Percentiles rank a stretch among this genome's conserved stretches.
Evolutionary conservation across 1,284 basidiomycete genomes (phyloP).

Genomic region (Athelia sp.): DNA sequence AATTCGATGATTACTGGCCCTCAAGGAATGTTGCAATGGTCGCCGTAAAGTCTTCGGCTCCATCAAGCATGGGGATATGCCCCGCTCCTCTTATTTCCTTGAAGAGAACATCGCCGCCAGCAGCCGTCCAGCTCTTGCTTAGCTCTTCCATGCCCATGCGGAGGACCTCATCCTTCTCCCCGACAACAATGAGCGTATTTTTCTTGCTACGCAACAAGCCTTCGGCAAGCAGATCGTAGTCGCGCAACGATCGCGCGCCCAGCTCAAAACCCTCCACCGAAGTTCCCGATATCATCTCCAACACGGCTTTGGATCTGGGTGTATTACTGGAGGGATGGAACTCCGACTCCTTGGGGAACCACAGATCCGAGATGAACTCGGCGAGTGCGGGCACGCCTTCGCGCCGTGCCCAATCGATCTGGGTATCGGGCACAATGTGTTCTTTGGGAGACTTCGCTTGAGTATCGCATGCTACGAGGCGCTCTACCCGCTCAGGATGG

Average conservation of each 20-base stretch:
- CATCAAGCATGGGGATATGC: slow-evolving; percentile 47
- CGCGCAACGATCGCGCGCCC: slow-evolving; percentile 37
- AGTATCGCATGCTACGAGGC: slow-evolving; percentile 44
- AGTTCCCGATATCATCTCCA: slow-evolving; percentile 32
- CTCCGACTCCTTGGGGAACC: slow-evolving; percentile 30
- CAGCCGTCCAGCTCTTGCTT: slow-evolving; percentile 25
- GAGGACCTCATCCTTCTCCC: slow-evolving; percentile 31
- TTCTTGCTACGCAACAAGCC: slow-evolving; percentile 22
- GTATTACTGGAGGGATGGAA: slow-evolving; percentile 1
- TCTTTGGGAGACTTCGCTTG: slow-evolving; percentile 38
- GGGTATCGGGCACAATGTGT: slow-evolving; percentile 28
- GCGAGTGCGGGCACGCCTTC: slow-evolving; percentile 37
- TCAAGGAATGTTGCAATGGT: slow-evolving; percentile 23
- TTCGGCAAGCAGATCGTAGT: slow-evolving; percentile 33
- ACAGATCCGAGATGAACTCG: slow-evolving; percentile 32
- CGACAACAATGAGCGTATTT: slow-evolving; percentile 35
- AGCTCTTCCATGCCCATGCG: slow-evolving; percentile 27
- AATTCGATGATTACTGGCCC: no score
- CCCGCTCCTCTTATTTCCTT: slow-evolving; percentile 33
- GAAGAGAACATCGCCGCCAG: slow-evolving; percentile 22
- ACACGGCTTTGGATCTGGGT: slow-evolving; percentile 18
- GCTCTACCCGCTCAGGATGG: slow-evolving; percentile 22
- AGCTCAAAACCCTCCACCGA: slow-evolving; percentile 35
- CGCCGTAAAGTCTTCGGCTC: slow-evolving; percentile 33
- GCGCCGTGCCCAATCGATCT: slow-evolving; percentile 19